Base-by-base conservation (phyloP, 1,284 basidiomycete species). In the Apiotrichum veenhuisii region DNA sequence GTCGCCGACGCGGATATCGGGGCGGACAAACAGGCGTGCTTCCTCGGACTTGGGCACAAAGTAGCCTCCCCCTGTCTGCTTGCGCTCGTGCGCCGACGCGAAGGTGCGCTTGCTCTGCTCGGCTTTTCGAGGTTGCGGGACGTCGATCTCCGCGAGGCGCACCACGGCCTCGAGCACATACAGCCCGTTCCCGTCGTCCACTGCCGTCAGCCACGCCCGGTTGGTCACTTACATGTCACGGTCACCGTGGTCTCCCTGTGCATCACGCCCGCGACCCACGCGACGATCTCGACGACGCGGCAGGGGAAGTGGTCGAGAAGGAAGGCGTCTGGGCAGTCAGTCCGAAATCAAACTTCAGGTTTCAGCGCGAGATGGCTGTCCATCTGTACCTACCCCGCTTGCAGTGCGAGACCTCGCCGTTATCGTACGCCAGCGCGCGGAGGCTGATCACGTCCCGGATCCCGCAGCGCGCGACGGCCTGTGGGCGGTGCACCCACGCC, bases 151-250 rank as follows among this genome's bases (percentile, higher is more conserved):
- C 15, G 64, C 34, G 1, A 73, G 63, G 8, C 61, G 60, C 26
- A 71, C 54, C 1, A 53, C 50, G 3, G 68, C 62, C 2, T 62
- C 63, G 0, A 75, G 41, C 20, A 68, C 64, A 38, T 64, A 52
- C 20, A 43, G 0, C 1, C 73, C 73, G 45, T 73, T 70, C 1
- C 73, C 73, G 38, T 74, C 73, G 49, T 75, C 73, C 25, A 74
- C 73, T 74, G 34, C 20, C 1, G 47, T 58, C 27, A 58, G 51
- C 26, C 23, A 11, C 0, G 20, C 2, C 18, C n/a, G 11, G 3
- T 14, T 37, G 8, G 9, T 11, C 8, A 27, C 70, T 54, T 43
- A 70, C 69, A n/a, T 0, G 63, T 64, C 15, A 73, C 26, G 2
- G 50, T 66, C 57, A 73, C 55, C 1, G 45, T 47, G 0, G 62